Evolutionary conservation across 2,329 filamentous ascomycete genomes (phyloP), one percentile per base, ranked within the genome.

Genomic region (Beauveria sp.): DNA sequence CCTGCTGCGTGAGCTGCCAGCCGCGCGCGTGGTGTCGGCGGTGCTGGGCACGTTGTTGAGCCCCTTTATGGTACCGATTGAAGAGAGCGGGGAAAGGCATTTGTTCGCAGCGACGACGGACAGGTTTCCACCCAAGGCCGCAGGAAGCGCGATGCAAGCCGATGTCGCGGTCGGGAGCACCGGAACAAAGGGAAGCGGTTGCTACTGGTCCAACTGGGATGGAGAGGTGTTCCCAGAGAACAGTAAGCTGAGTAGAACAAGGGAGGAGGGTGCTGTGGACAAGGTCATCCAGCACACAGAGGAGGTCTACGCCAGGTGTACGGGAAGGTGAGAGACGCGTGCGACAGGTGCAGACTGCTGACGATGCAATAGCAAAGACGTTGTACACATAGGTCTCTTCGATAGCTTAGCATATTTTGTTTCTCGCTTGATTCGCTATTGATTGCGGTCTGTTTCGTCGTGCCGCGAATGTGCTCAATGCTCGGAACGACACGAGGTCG

Each of bases 101-200:
- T 24, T 62, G 16, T 64, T 52, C 43, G 51, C 65, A 18, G 59
- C 62, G 14, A 65, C 63, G 26, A 62, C 61, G n/a, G 61, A 40
- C 18, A 24, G 53, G 12, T 66, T 61, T 43, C 52, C 52, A 8
- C 52, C 61, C 18, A 60, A 53, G 5, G 50, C 18, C 24, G 12
- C 8, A 20, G 50, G 28, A 18, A 40, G 18, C 10, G 20, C 31
- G 54, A 56, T 40, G 40, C 61, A 63, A 20, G 63, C 18, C 8
- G 28, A 53, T 9, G 43, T 55, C 52, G 42, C 34, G 16, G 28
- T 40, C 38, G 22, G 53, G 24, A 50, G 26, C 34, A 20, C 34
- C 8, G 60, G 31, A 43, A 18, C 8, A 12, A 43, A 46, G 20
- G 48, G 24, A 42, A 48, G 43, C 16, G 40, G 31, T 16, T 55